Evolutionary conservation across 257 asterid species (phyloP).

Genomic region (Jaltomata sinuosa): DNA sequence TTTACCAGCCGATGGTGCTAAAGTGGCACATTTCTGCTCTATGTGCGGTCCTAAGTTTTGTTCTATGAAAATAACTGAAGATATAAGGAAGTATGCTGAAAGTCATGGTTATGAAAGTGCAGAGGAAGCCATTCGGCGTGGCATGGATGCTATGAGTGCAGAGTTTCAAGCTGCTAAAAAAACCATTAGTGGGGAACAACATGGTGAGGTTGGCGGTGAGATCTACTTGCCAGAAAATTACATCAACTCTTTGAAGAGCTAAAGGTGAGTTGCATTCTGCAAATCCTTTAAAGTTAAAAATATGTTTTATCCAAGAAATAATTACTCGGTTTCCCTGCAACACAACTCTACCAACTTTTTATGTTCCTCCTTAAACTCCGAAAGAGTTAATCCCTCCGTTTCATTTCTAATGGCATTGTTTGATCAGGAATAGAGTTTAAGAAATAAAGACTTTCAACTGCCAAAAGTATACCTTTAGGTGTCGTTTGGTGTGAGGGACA

Average conservation of each 20-base stretch:
- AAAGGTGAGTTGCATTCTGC: constrained; percentile 20
- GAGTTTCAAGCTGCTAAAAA: constrained; percentile 78
- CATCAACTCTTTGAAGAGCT: constrained; percentile 28
- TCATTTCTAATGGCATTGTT: not conserved
- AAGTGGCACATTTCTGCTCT: constrained; percentile 95
- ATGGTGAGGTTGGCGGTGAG: constrained; percentile 95
- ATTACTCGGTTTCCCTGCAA: not conserved
- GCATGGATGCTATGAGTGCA: constrained; percentile 97
- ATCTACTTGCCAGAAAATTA: constrained; percentile 80
- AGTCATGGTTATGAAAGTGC: constrained; percentile 88
- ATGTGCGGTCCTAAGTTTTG: constrained; percentile 98
- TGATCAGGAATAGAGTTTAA: not conserved
- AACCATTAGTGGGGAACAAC: constrained; percentile 89
- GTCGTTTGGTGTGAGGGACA: too few relatives aligned
- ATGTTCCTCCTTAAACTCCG: not conserved
- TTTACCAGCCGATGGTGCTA: constrained; percentile 92
- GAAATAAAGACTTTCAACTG: not conserved
- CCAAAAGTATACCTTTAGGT: not conserved
- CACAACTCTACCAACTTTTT: not conserved
- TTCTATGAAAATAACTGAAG: constrained; percentile 96
- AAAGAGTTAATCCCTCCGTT: not conserved
- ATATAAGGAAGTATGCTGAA: constrained; percentile 87
- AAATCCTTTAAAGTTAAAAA: not conserved
- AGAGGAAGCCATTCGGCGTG: constrained; percentile 73
- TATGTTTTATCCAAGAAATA: not conserved